Percentiles rank a stretch among this genome's conserved stretches.
These are phyloP conservation scores for Rhynchospora pubera DNA, from an alignment of 176 grass and related monocot genomes.

Conservation along the genomic window DNA sequence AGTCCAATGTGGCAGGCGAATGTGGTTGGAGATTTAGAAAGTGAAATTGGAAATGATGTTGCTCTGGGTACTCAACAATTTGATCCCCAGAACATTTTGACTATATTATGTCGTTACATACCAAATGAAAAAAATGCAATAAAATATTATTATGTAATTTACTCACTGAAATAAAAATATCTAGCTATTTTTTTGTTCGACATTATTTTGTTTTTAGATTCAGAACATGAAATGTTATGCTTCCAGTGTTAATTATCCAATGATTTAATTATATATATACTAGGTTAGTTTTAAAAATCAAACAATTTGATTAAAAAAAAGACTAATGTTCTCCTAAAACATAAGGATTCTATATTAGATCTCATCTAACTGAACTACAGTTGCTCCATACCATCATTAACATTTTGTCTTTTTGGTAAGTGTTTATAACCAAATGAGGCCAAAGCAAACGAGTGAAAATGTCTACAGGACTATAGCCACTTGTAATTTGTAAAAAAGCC, in stretches of 20 bases:
- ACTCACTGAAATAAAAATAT: not conserved
- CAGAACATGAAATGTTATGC: not conserved
- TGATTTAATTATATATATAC: not conserved
- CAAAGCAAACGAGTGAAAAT: not conserved
- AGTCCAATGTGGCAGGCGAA: conserved; percentile 13
- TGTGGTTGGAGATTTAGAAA: not conserved
- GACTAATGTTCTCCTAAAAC: not conserved
- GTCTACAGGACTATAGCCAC: not conserved
- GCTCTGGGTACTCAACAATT: conserved; percentile 13
- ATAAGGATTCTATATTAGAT: not conserved
- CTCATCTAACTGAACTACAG: not conserved
- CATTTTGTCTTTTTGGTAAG: not conserved
- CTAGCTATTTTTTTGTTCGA: not conserved
- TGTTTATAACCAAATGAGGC: not conserved
- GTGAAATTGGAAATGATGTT: not conserved
- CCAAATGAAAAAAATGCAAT: not conserved
- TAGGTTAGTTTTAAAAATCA: not conserved
- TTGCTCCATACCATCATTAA: not conserved
- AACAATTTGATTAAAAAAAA: not conserved
- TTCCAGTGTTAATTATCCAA: not conserved
- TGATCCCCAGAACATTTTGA: not conserved
- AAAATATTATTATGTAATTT: not conserved
- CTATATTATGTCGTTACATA: not conserved
- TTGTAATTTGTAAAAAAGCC: not conserved
- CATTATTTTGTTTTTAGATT: not conserved